phyloP scores from a whole-genome alignment of 192 early-diverging fungal genomes.

The Obelidium mucronatum region DNA sequence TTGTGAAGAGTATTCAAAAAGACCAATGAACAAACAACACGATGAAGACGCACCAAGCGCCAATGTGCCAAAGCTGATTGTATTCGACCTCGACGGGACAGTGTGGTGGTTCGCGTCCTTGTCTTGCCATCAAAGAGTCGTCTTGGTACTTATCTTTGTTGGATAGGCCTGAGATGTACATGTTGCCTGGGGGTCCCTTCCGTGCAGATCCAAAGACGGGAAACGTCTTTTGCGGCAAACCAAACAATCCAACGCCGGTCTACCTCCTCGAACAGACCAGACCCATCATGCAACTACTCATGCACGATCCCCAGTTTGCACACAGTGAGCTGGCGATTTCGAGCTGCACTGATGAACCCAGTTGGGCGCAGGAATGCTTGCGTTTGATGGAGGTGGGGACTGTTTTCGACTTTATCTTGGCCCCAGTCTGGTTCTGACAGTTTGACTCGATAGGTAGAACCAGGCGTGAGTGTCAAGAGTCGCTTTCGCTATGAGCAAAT shows the following conservation, averaged over 20 bases:
- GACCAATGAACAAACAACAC: too few relatives aligned
- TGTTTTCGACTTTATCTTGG: too few relatives aligned
- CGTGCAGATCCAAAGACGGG: background rate
- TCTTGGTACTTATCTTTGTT: too few relatives aligned
- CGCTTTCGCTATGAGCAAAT: constrained; percentile 9
- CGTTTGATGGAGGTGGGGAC: constrained; percentile 13
- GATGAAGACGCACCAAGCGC: too few relatives aligned
- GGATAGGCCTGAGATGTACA: constrained; percentile 42
- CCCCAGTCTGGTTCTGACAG: too few relatives aligned
- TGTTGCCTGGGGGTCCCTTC: constrained; percentile 18
- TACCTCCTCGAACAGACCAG: constrained; percentile 41
- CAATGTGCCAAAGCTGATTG: constrained; percentile 44
- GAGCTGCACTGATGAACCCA: constrained; percentile 45
- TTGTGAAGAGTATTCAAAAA: too few relatives aligned
- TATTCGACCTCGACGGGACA: constrained; percentile 56
- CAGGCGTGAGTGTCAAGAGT: constrained; percentile 22
- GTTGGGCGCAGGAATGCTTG: constrained; percentile 54
- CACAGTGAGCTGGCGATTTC: constrained; percentile 48
- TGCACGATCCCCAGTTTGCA: constrained; percentile 35
- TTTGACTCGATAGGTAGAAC: too few relatives aligned
- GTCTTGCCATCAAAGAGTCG: background rate
- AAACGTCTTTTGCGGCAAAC: background rate
- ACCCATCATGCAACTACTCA: constrained; percentile 37
- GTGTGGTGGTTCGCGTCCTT: constrained; percentile 24
- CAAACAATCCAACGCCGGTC: background rate